Conservation (phyloP, 768 basidiomycete genomes). For the Suillus subalutaceus region DNA sequence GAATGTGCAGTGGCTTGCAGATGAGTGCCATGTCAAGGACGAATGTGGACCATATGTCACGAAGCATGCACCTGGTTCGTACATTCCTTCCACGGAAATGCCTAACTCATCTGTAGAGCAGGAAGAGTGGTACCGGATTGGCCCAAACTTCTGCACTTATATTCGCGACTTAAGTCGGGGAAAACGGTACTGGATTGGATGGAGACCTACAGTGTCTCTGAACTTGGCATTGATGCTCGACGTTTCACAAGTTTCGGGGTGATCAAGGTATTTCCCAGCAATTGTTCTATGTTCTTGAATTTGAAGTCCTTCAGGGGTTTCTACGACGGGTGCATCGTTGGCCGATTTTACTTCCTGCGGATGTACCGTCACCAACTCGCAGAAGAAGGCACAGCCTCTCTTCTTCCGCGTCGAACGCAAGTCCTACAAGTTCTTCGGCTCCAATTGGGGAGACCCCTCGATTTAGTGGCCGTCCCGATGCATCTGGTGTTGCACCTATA, state of each 20-base stretch:
- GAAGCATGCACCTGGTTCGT: slow-evolving; percentile 54
- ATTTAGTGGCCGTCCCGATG: slow-evolving; percentile 26
- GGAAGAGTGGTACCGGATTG: slow-evolving; percentile 75
- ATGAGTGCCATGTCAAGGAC: slow-evolving; percentile 78
- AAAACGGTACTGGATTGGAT: slow-evolving; percentile 90
- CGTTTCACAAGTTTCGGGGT: slow-evolving; percentile 98
- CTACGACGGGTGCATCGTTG: slow-evolving; percentile 92
- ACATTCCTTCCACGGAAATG: neutral
- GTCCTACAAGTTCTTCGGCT: neutral
- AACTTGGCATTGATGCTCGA: slow-evolving; percentile 82
- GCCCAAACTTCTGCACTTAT: slow-evolving; percentile 84
- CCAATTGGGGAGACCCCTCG: slow-evolving; percentile 15
- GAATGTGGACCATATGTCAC: slow-evolving; percentile 95
- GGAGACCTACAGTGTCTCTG: slow-evolving; percentile 68
- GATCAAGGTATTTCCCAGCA: slow-evolving; percentile 67
- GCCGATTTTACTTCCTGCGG: slow-evolving; percentile 67
- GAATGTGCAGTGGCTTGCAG: slow-evolving; percentile 84
- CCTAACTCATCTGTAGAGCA: slow-evolving; percentile 18
- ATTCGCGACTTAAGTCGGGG: slow-evolving; percentile 84
- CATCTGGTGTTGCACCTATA: slow-evolving; percentile 25
- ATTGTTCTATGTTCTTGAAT: neutral
- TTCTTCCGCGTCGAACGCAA: slow-evolving; percentile 4
- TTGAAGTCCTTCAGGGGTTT: slow-evolving; percentile 63
- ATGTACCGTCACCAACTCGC: slow-evolving; percentile 28
- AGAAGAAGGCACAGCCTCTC: slow-evolving; percentile 36